Evolutionary conservation across 2,329 filamentous ascomycete species (phyloP), one percentile per base, ranked within the genome.

Genomic region (Pleomassaria siparia): DNA sequence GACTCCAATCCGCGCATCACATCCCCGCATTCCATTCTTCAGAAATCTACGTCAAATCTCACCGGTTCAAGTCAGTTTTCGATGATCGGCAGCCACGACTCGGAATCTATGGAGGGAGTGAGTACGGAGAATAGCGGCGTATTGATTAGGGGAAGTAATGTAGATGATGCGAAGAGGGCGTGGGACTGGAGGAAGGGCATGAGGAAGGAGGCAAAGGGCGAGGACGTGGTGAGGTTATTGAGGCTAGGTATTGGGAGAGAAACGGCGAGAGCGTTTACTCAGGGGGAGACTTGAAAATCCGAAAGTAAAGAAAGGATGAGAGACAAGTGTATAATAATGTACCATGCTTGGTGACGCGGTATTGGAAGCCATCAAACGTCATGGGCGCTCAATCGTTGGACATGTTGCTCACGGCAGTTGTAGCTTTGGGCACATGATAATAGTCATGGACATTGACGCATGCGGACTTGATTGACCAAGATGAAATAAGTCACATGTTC

Each of bases 181-280:
- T 91, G 87, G 88, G 88, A 85, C 75, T 95, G 87, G 85, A 76
- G 83, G 63, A 74, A 72, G 8, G 78, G 77, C 1, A 73, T 89
- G 37, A 66, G 74, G 9, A 79, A 80, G 24, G 77, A 76, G 10
- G 82, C 80, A 15, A 83, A 74, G 53, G 87, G 84, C 0, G 77
- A 78, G 40, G 87, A 92, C 53, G 76, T 96, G n/a, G 72, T 96
- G 49, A 78, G 79, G 54, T 80, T 86, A 54, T 66, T 96, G 70
- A 80, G 91, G 55, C 69, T 89, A 43, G 87, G 85, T 2, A 70
- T 96, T 62, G 87, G 89, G 12, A 83, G 80, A 67, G 89, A 94
- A 56, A 72, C 95, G 63, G 86, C 83, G 12, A 80, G 77, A 60
- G 75, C 86, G 44, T 91, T 87, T 85, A 70, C 87, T 26, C 77